Percentiles rank a stretch among this genome's conserved stretches.
phyloP scores from a whole-genome alignment of 2,329 filamentous ascomycete genomes.

The Trichoderma endophyticum region DNA sequence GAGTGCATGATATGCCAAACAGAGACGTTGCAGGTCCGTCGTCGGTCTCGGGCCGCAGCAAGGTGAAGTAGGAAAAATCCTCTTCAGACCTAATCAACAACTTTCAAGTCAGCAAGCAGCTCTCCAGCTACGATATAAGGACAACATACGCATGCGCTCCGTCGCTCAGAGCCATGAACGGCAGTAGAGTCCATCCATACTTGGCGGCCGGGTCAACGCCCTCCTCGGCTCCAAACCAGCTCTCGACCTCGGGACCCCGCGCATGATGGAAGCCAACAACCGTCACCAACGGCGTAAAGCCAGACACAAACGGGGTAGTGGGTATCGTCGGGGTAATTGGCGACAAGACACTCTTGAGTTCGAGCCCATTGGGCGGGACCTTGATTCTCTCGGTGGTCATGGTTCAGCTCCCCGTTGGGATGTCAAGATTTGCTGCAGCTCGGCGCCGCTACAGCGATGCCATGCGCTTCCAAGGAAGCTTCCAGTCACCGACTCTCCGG shows the following conservation, averaged over 20 bases:
- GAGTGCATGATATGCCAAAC: slow-evolving; percentile 93
- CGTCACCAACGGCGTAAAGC: slow-evolving; percentile 67
- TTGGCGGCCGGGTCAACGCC: slow-evolving; percentile 74
- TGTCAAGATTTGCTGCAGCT: slow-evolving; percentile 17
- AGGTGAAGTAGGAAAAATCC: slow-evolving; percentile 98
- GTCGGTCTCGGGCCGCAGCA: slow-evolving; percentile 61
- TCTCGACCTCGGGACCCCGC: slow-evolving; percentile 86
- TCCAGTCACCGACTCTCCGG: not conserved
- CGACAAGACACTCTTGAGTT: slow-evolving; percentile 32
- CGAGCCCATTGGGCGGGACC: slow-evolving; percentile 24
- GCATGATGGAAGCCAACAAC: slow-evolving; percentile 85
- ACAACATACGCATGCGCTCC: slow-evolving; percentile 81
- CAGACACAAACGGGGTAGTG: slow-evolving; percentile 30
- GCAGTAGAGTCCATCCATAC: slow-evolving; percentile 86
- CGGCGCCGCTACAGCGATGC: slow-evolving; percentile 21
- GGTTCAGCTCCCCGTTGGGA: slow-evolving; percentile 11
- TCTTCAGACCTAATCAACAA: slow-evolving; percentile 66
- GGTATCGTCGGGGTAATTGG: slow-evolving; percentile 33
- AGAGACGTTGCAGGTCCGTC: slow-evolving; percentile 68
- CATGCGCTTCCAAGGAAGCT: slow-evolving; percentile 24
- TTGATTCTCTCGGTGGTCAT: slow-evolving; percentile 32
- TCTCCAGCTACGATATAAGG: not conserved
- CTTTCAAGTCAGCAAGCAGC: slow-evolving; percentile 19
- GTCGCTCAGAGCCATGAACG: slow-evolving; percentile 96
- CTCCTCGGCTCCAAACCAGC: slow-evolving; percentile 77